Evolutionary conservation across 2,329 filamentous ascomycete species (phyloP).

Genomic region (Lachnellula occidentalis): DNA sequence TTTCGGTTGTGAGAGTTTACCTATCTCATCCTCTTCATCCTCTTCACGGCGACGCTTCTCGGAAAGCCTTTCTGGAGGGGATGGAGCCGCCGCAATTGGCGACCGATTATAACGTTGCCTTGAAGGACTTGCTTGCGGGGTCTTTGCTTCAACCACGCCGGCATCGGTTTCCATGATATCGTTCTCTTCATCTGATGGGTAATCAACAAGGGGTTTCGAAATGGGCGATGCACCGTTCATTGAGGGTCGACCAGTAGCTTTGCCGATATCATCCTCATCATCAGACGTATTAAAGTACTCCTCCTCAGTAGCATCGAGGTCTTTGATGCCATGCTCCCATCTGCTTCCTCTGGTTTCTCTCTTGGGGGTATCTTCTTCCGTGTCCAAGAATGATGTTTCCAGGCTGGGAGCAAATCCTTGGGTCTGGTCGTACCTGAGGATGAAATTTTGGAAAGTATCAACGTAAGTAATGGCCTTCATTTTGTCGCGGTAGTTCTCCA

Average conservation of each 20-base stretch:
- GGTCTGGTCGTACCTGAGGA: conserved; percentile 74
- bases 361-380: conserved; percentile 52
- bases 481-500: conserved; percentile 76
- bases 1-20: conserved; percentile 65
- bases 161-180: conserved; percentile 53
- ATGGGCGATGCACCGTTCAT: conserved; percentile 60
- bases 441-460: conserved; percentile 73
- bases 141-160: conserved; percentile 15
- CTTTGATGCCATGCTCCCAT: conserved; percentile 65
- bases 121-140: conserved; percentile 18
- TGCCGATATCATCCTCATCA: conserved; percentile 67
- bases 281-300: conserved; percentile 92
- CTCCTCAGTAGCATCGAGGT: conserved; percentile 80
- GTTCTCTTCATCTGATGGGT: conserved; percentile 85
- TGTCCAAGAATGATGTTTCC: conserved; percentile 66
- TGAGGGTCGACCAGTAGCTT: conserved; percentile 32
- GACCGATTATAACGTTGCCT: conserved; percentile 19
- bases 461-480: conserved; percentile 74
- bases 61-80: conserved; percentile 69
- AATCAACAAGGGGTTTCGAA: conserved; percentile 78
- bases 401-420: conserved; percentile 59
- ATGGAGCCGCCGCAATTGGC: conserved; percentile 29
- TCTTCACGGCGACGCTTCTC: conserved; percentile 91
- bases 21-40: conserved; percentile 88
- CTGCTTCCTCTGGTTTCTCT: conserved; percentile 50